Base-by-base conservation (phyloP, 2,329 filamentous ascomycete genomes). In the Aspergillus sclerotialis region DNA sequence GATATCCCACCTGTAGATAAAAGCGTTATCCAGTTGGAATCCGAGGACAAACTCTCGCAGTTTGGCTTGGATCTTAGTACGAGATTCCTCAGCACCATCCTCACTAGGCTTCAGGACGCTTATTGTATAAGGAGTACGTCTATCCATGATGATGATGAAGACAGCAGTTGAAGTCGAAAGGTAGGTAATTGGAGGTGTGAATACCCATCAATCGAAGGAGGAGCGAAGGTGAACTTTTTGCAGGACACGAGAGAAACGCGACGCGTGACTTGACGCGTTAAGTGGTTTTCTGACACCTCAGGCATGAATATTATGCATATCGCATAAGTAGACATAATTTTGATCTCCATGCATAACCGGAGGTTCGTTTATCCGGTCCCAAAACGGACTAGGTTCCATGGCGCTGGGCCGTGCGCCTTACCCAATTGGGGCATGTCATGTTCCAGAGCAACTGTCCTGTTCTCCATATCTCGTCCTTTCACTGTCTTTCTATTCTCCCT, bases 1-100 rank as follows among this genome's bases (percentile, higher is more conserved):
- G 25, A 26, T 32, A 13, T 45, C 65, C 45, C 61, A 90, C 88
- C 88, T 79, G 75, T 96, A 98, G 53, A 95, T 80, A 65, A 94
- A 96, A 54, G 82, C 77, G 63, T 94, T 94, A 64, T 95, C 90
- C 27, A 96, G 77, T 55, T 90, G 80, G 58, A 95, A 98, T 49
- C 90, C 85, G 38, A 96, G 78, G 45, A 98, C 82, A 61, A 98
- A 98, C 41, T 87, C 82, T 55, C 92, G 80, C 40, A 98, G 76
- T 56, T 86, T 80, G 39, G 77, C 75, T 59, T 92, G 86, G 32
- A 89, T 71, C 54, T 86, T 78, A 16, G 77, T 71, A 38, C 82
- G 75, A 37, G 76, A 81, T 55, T 89, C 83, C 46, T 81, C 76
- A 39, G 70, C 74, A 26, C 79, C 75, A 50, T 78, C 76, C 43